These are phyloP conservation scores for Echium plantagineum DNA, from an alignment of 257 asterid species.

Conservation along the genomic window DNA sequence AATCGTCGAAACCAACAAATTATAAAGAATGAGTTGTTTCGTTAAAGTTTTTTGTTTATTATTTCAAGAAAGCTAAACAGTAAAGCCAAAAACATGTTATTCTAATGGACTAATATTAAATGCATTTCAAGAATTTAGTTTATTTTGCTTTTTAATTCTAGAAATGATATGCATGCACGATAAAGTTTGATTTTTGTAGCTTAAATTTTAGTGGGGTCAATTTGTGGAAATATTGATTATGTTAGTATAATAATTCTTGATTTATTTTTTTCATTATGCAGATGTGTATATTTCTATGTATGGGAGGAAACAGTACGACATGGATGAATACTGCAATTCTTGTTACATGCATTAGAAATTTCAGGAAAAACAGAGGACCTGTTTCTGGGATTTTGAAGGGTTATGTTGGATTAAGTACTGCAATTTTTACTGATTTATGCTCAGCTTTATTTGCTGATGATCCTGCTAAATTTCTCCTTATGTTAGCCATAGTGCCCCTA, in stretches of 20 bases:
- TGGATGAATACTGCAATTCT: slow-evolving; percentile 97
- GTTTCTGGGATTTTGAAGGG: slow-evolving; percentile 92
- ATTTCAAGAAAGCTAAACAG: no score
- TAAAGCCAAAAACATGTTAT: no score
- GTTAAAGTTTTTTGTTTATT: no score
- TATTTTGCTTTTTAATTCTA: no score
- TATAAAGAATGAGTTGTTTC: no score
- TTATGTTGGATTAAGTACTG: slow-evolving; percentile 84
- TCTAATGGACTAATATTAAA: no score
- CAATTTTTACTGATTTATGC: slow-evolving; percentile 86
- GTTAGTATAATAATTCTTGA: neutral
- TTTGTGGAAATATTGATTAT: neutral
- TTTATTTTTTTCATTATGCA: slow-evolving; percentile 7
- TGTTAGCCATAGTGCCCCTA: slow-evolving; percentile 63
- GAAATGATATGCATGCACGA: no score
- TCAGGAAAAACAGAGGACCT: slow-evolving; percentile 75
- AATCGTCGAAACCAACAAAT: no score
- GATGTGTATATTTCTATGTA: slow-evolving; percentile 84
- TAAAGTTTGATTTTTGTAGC: no score
- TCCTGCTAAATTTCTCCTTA: slow-evolving; percentile 63
- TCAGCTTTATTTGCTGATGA: slow-evolving; percentile 76
- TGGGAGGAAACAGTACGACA: slow-evolving; percentile 98
- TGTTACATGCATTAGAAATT: slow-evolving; percentile 82
- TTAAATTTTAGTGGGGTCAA: no score
- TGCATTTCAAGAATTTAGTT: no score